Evolutionary conservation across 805 yeast species (phyloP), one percentile per base, ranked within the genome.

Genomic region (Wickerhamomyces subpelliculosus): DNA sequence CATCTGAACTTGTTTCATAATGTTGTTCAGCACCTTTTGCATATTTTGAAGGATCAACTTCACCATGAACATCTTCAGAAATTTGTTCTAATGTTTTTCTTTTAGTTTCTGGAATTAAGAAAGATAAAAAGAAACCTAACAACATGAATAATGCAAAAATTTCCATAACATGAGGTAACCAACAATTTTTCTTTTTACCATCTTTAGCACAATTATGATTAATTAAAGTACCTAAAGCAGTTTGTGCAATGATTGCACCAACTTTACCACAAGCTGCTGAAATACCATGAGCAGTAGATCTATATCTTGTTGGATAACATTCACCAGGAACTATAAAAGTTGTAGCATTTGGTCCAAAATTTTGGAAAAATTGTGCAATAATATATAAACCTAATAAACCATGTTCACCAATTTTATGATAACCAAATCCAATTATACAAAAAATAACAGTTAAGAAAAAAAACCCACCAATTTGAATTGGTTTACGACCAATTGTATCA

Each of bases 231-330:
- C 96, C 93, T 49, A 84, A 64, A 60, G 84, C 82, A 45, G 89
- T 80, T 68, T 83, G 93, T 21, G 96, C 95, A 70, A 87, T 77
- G 51, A 87, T 85, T 42, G 96, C 95, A 69, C 96, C 96, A 53
- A 86, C 70, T 63, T 87, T 87, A 72, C 96, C 96, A 25, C 78
- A 63, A 36, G 94, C 96, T 52, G 96, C 96, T 46, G 95, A 86
- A 46, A 87, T 73, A 73, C 96, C 96, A 55, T 87, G 96, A 35
- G 96, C 95, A 49, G 95, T 79, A 19, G 95, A 86, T 80, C 96
- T 83, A 68, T 86, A 87, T 73, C 95, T 80, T 40, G 96, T 87
- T 61, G 96, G 96, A 82, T 70, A 88, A 60, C 78, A 68, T 70
- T 87, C 96, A 66, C 95, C 96, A 35, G 96, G 95, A 58, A 84